Percentiles rank a stretch among this genome's conserved stretches.
Conservation (phyloP, 139 green algal genomes). For the Picochlorum sp. region DNA sequence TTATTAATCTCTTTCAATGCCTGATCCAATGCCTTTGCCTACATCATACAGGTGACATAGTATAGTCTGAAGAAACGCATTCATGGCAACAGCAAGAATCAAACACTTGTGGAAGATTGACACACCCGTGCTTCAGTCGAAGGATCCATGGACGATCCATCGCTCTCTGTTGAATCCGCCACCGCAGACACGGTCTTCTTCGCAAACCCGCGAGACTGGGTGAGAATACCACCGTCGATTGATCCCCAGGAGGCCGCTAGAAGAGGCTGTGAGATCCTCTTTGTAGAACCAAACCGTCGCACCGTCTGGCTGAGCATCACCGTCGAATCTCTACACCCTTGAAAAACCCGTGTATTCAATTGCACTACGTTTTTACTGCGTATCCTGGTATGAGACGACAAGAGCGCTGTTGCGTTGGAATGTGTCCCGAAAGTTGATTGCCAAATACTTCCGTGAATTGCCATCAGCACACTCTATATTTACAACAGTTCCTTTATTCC, state of each 20-base stretch:
- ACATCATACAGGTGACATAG: not conserved
- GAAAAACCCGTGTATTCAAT: too few species aligned
- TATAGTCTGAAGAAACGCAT: too few species aligned
- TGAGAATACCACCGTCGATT: too few species aligned
- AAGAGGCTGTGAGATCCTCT: too few species aligned
- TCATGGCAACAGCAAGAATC: not conserved
- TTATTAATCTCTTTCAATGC: constrained; percentile 44
- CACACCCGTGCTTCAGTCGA: not conserved
- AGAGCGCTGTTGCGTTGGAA: not conserved
- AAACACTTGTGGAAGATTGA: not conserved
- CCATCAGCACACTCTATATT: constrained; percentile 17
- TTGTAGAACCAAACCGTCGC: too few species aligned
- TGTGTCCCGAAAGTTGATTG: not conserved
- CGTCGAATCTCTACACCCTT: too few species aligned
- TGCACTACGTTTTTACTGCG: not conserved
- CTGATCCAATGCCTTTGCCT: constrained; percentile 33
- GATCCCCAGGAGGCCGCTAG: too few species aligned
- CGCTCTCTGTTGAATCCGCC: not conserved
- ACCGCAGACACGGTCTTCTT: not conserved
- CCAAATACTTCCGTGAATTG: constrained; percentile 1
- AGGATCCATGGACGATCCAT: constrained; percentile 6
- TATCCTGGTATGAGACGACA: not conserved
- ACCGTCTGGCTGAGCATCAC: too few species aligned
- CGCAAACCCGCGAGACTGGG: not conserved
- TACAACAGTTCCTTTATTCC: too few species aligned